These are phyloP conservation scores for Geoglossum glabrum DNA, from an alignment of 495 filamentous ascomycete species.

Conservation along the genomic window DNA sequence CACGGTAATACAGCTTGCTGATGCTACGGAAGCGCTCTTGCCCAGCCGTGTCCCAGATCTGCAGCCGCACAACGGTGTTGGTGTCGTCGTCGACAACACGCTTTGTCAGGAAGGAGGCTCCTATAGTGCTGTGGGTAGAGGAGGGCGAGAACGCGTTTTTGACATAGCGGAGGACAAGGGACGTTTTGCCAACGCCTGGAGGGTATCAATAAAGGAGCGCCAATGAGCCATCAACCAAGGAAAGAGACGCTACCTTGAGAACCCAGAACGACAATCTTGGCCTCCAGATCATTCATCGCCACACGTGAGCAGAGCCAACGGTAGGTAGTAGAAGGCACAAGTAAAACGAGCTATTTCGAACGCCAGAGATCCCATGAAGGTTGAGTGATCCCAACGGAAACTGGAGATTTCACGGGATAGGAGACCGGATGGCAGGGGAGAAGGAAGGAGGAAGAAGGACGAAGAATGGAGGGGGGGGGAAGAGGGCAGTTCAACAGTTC, in stretches of 20 bases:
- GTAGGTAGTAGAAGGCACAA: not conserved
- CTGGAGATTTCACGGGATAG: too few species aligned
- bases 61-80: constrained; percentile 59
- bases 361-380: not conserved
- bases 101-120: constrained; percentile 88
- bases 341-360: not conserved
- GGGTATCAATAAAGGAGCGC: not conserved
- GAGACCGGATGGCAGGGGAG: too few species aligned
- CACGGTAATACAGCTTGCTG: constrained; percentile 83
- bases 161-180: constrained; percentile 70
- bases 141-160: constrained; percentile 55
- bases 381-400: not conserved
- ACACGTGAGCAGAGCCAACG: not conserved
- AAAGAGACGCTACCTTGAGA: constrained; percentile 9
- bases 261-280: constrained; percentile 23
- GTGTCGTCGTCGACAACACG: constrained; percentile 68
- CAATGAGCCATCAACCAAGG: not conserved
- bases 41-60: constrained; percentile 90
- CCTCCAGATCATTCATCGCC: constrained; percentile 64
- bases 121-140: constrained; percentile 60
- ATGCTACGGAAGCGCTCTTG: constrained; percentile 92
- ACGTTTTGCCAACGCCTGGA: constrained; percentile 81
- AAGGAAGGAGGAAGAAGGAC: too few species aligned
- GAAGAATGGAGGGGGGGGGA: too few species aligned
- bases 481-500: too few species aligned